A percentile compares a stretch with the other conserved stretches of the same genome.
Conservation (phyloP, 441 rosid species). For the Erodium texanum region DNA sequence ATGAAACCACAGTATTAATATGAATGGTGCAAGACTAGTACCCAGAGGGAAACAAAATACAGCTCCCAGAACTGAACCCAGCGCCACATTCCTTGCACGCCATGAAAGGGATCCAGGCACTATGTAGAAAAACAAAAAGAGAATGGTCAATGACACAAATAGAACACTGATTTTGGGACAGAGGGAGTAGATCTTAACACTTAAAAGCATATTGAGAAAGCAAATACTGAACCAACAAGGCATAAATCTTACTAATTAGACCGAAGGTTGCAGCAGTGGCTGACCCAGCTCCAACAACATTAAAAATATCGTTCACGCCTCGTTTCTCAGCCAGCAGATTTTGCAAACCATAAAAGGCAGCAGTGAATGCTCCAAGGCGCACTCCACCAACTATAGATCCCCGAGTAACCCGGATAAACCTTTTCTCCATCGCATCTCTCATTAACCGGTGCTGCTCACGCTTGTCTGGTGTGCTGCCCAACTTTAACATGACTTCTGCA, state of each 20-base stretch:
- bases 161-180: not conserved
- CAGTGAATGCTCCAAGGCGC: conserved; percentile 89
- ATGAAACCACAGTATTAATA: not conserved
- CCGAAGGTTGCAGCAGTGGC: conserved; percentile 92
- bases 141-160: not conserved
- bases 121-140: conserved; percentile 18
- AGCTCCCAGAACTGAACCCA: conserved; percentile 81
- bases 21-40: conserved; percentile 24
- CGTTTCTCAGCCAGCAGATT: conserved; percentile 71
- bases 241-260: conserved; percentile 44
- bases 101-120: conserved; percentile 89
- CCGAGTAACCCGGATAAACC: conserved; percentile 74
- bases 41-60: conserved; percentile 82
- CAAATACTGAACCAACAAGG: not conserved
- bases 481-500: conserved; percentile 92
- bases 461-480: conserved; percentile 88
- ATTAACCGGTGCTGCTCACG: conserved; percentile 74
- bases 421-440: conserved; percentile 96
- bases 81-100: conserved; percentile 78
- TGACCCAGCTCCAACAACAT: conserved; percentile 87
- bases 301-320: conserved; percentile 69
- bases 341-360: conserved; percentile 66
- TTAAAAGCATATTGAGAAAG: not conserved
- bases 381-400: conserved; percentile 88
- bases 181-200: not conserved